Percentiles rank a stretch among this genome's conserved stretches.
phyloP scores from a whole-genome alignment of 306 rosid species.

The Alnus glutinosa region DNA sequence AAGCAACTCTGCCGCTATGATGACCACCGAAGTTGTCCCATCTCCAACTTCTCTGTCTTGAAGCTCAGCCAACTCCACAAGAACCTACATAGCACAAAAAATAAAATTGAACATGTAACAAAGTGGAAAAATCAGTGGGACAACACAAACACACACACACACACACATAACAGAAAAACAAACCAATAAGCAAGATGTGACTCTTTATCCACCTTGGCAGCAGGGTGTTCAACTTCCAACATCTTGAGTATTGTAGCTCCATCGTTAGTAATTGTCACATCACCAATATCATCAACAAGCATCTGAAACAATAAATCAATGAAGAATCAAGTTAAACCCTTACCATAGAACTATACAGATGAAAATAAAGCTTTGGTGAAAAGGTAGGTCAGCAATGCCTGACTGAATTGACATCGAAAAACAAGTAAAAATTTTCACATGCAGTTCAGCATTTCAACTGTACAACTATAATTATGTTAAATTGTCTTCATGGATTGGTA shows the following conservation, averaged over 20 bases:
- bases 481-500: not conserved
- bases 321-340: not conserved
- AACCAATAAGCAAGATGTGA: not conserved
- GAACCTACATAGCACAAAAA: slow-evolving; percentile 50
- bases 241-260: slow-evolving; percentile 96
- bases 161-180: not conserved
- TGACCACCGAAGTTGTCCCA: slow-evolving; percentile 95
- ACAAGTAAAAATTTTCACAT: not conserved
- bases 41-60: slow-evolving; percentile 98
- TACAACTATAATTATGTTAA: not conserved
- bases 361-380: not conserved
- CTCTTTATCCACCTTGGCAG: slow-evolving; percentile 72
- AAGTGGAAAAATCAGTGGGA: not conserved
- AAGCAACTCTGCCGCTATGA: slow-evolving; percentile 91
- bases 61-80: slow-evolving; percentile 94
- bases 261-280: slow-evolving; percentile 91
- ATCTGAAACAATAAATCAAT: slow-evolving; percentile 51
- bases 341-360: too few species aligned
- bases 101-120: not conserved
- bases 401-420: not conserved
- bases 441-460: not conserved
- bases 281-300: slow-evolving; percentile 97
- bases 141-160: not conserved
- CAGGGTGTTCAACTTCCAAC: slow-evolving; percentile 98
- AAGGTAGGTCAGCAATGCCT: not conserved